Conservation (phyloP, 1,284 basidiomycete genomes). For the Leucoagaricus sp. region DNA sequence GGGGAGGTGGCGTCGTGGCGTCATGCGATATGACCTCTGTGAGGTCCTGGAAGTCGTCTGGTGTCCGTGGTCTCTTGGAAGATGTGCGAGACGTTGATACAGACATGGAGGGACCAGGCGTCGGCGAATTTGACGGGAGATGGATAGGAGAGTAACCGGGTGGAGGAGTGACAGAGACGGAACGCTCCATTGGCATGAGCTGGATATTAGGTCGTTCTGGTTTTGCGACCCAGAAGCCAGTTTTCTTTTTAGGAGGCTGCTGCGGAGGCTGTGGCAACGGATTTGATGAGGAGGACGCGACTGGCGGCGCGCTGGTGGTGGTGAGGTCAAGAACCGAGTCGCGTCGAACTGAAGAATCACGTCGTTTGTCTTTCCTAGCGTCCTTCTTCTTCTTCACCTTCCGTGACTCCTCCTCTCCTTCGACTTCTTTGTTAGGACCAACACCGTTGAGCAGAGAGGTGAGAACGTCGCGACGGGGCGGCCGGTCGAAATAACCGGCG, state of each 20-base stretch:
- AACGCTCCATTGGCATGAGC: conserved; percentile 61
- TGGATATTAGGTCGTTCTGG: conserved; percentile 58
- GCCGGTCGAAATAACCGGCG: conserved; percentile 69
- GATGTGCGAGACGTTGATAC: no score
- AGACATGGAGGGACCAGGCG: conserved; percentile 73
- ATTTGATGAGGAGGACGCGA: conserved; percentile 27
- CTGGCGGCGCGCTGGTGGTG: conserved; percentile 14
- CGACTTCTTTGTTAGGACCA: conserved; percentile 58
- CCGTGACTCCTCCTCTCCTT: conserved; percentile 55
- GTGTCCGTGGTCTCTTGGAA: conserved; percentile 40
- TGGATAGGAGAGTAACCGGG: conserved; percentile 56
- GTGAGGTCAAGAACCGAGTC: not conserved
- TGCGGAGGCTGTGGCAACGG: conserved; percentile 18
- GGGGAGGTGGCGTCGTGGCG: not conserved
- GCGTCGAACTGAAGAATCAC: conserved; percentile 6
- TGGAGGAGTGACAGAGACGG: conserved; percentile 73
- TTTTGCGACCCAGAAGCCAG: conserved; percentile 10
- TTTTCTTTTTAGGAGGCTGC: conserved; percentile 4
- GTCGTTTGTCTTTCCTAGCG: conserved; percentile 37
- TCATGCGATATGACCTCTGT: conserved; percentile 10
- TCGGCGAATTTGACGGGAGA: conserved; percentile 63
- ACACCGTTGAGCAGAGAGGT: conserved; percentile 78
- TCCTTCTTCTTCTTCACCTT: conserved; percentile 50
- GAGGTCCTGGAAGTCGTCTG: conserved; percentile 48
- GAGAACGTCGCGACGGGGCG: conserved; percentile 68